phyloP scores from a whole-genome alignment of 176 grass and related monocot genomes.

The Triticum dicoccoides region DNA sequence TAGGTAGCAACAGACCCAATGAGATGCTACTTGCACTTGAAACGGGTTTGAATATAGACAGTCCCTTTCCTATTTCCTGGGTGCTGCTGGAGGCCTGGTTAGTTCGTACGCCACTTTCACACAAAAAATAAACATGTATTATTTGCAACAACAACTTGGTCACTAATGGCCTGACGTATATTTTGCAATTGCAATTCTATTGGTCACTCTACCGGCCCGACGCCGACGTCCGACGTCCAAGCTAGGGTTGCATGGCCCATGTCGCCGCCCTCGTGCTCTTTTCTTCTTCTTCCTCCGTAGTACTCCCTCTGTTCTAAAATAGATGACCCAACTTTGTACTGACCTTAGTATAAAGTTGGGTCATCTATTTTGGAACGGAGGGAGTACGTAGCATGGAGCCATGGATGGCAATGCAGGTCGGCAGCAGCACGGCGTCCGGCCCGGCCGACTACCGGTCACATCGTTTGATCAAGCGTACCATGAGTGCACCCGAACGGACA shows the following conservation, averaged over 20 bases:
- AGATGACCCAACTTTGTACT: too few species aligned
- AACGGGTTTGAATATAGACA: not conserved
- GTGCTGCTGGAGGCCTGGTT: not conserved
- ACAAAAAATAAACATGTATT: not conserved
- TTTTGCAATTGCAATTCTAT: not conserved
- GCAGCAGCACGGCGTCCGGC: not conserved
- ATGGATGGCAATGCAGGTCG: not conserved
- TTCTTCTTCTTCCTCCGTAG: not conserved
- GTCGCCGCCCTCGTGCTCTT: not conserved
- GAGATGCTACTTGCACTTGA: not conserved
- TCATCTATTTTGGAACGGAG: too few species aligned
- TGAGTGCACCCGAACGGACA: too few species aligned
- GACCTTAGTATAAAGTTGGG: too few species aligned
- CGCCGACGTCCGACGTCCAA: not conserved
- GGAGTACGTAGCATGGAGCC: not conserved
- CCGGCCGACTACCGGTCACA: not conserved
- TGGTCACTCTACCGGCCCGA: not conserved
- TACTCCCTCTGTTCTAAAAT: too few species aligned
- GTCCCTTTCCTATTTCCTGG: not conserved
- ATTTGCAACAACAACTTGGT: not conserved
- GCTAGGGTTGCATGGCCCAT: not conserved
- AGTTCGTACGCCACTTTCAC: not conserved
- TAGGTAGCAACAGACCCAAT: not conserved
- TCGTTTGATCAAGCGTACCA: not conserved
- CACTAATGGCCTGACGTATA: not conserved